Conservation (phyloP, 495 filamentous ascomycete species). For the Podospora didyma region DNA sequence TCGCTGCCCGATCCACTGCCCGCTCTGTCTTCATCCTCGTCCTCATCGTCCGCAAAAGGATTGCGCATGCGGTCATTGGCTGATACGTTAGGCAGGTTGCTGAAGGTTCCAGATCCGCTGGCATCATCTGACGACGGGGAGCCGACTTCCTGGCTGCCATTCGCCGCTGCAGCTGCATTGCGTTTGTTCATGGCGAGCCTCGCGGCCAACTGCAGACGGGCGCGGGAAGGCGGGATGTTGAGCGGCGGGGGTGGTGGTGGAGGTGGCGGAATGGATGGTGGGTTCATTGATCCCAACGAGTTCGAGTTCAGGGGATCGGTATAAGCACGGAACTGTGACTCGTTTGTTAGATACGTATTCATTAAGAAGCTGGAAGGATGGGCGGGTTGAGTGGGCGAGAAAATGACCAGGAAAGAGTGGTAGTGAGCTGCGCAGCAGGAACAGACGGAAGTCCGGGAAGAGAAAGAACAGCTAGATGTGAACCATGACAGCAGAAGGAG, state of each 20-base stretch:
- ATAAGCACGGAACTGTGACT: constrained; percentile 44
- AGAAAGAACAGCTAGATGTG: neutral
- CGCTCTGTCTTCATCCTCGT: constrained; percentile 41
- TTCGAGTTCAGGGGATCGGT: constrained; percentile 44
- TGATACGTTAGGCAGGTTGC: constrained; percentile 13
- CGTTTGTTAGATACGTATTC: constrained; percentile 14
- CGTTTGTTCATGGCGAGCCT: constrained; percentile 77
- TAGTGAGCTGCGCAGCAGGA: too few relatives aligned
- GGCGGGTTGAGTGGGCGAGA: too few relatives aligned
- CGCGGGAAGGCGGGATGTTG: constrained; percentile 80
- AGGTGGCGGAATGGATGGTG: constrained; percentile 47
- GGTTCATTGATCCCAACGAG: constrained; percentile 37
- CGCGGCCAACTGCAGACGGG: constrained; percentile 77
- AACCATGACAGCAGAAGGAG: neutral
- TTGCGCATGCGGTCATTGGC: constrained; percentile 32
- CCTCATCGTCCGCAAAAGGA: constrained; percentile 47
- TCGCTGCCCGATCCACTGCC: constrained; percentile 18
- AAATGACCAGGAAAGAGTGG: too few relatives aligned
- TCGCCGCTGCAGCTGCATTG: constrained; percentile 41
- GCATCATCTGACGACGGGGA: constrained; percentile 20
- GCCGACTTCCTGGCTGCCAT: constrained; percentile 25
- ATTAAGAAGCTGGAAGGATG: too few relatives aligned
- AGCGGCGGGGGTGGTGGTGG: constrained; percentile 61
- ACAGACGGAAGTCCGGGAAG: too few relatives aligned
- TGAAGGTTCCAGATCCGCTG: constrained; percentile 16